Conservation (phyloP, 192 early-diverging fungal genomes). For the Mortierella alpina region DNA sequence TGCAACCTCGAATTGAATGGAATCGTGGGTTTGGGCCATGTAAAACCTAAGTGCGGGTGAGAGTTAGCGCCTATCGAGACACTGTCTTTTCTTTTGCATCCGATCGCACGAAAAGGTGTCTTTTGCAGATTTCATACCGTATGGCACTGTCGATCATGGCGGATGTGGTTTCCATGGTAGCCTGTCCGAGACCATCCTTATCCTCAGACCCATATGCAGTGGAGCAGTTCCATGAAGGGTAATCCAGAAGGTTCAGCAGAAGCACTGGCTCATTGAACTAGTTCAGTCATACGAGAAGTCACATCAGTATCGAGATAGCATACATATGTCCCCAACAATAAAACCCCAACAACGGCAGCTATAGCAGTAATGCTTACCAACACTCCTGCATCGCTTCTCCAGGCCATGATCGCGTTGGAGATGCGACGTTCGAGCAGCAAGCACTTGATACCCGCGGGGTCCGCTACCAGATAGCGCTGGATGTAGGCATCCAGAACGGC, state of each 20-base stretch:
- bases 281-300: too few relatives aligned
- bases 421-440: conserved; percentile 52
- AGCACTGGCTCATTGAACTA: conserved; percentile 27
- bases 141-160: conserved; percentile 19
- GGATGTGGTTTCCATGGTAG: conserved; percentile 22
- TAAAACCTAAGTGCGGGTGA: conserved; percentile 6
- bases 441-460: conserved; percentile 20
- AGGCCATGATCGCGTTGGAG: conserved; percentile 46
- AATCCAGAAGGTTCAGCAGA: conserved; percentile 16
- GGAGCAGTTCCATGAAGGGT: conserved; percentile 32
- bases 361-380: conserved; percentile 41
- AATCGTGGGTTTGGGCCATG: conserved; percentile 21
- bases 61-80: neutral
- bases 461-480: conserved; percentile 12
- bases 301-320: neutral
- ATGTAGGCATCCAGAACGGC: conserved; percentile 37
- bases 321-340: neutral
- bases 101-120: neutral
- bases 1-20: conserved; percentile 13
- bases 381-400: conserved; percentile 45
- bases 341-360: neutral
- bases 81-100: neutral
- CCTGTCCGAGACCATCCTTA: conserved; percentile 15
- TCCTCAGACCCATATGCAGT: conserved; percentile 21
- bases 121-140: neutral